phyloP scores from a whole-genome alignment of 208 protist species.

The Trypanosoma vivax region DNA sequence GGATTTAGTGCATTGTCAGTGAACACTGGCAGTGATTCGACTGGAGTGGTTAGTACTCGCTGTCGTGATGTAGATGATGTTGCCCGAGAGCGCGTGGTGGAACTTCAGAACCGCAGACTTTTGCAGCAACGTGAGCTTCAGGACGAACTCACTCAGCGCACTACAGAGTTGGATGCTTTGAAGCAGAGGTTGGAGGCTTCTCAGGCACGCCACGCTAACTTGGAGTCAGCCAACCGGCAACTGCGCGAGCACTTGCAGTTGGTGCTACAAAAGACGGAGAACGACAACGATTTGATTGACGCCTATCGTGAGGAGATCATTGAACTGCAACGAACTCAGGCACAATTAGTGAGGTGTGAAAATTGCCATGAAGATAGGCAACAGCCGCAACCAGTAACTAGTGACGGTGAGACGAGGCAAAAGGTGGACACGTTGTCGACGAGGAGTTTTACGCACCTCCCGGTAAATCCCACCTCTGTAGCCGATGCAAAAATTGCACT shows the following conservation, averaged over 20 bases:
- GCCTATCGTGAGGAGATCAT: conserved; percentile 53
- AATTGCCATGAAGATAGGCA: not conserved
- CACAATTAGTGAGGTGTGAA: conserved; percentile 4
- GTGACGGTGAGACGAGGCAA: too few species aligned
- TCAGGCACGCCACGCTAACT: conserved; percentile 42
- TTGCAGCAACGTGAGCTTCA: conserved; percentile 35
- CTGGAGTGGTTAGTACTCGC: not conserved
- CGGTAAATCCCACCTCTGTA: too few species aligned
- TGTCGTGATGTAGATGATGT: conserved; percentile 49
- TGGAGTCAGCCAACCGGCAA: conserved; percentile 57
- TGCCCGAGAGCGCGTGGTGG: conserved; percentile 36
- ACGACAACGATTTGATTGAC: conserved; percentile 62
- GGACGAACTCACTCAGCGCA: conserved; percentile 19
- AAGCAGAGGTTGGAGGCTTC: conserved; percentile 28
- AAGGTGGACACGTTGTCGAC: too few species aligned
- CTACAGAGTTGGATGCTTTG: conserved; percentile 29
- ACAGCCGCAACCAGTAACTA: not conserved
- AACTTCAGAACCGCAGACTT: conserved; percentile 35
- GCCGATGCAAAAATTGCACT: conserved; percentile 12
- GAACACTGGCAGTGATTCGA: not conserved
- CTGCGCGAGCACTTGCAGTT: conserved; percentile 44
- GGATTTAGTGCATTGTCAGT: not conserved
- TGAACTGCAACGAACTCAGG: conserved; percentile 16
- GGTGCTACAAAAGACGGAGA: conserved; percentile 60
- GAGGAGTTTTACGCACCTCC: too few species aligned